Percentiles rank a stretch among this genome's conserved stretches.
These are phyloP conservation scores for Lachancea dasiensis DNA, from an alignment of 805 yeast genomes.

Conservation along the genomic window DNA sequence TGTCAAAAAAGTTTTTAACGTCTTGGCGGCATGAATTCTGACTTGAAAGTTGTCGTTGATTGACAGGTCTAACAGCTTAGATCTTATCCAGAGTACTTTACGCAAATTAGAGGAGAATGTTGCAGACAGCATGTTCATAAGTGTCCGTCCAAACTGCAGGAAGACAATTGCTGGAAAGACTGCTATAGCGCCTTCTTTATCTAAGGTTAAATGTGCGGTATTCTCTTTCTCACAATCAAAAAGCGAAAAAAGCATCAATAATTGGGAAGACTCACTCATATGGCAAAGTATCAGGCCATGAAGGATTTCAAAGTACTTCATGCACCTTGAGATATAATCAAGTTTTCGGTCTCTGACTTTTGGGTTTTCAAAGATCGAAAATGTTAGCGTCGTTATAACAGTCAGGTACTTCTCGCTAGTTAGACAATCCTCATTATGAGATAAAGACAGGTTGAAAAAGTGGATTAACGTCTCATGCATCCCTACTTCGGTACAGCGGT, in stretches of 20 bases:
- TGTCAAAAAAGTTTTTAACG: constrained; percentile 30
- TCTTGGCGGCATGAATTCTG: constrained; percentile 38
- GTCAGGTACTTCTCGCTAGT: constrained; percentile 23
- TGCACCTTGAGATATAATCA: constrained; percentile 20
- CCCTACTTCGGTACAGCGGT: constrained; percentile 29
- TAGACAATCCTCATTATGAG: constrained; percentile 25
- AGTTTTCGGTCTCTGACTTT: constrained; percentile 14
- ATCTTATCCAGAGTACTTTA: constrained; percentile 29
- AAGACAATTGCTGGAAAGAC: constrained; percentile 23
- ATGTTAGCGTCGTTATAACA: constrained; percentile 21
- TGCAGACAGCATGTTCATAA: constrained; percentile 25
- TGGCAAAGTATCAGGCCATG: constrained; percentile 20
- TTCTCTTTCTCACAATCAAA: constrained; percentile 9
- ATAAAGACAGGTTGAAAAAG: constrained; percentile 27
- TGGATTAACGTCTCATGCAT: constrained; percentile 36
- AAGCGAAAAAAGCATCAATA: constrained; percentile 25
- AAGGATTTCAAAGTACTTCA: constrained; percentile 22
- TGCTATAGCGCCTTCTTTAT: constrained; percentile 9
- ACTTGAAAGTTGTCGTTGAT: constrained; percentile 36
- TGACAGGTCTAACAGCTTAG: constrained; percentile 34
- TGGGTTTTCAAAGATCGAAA: constrained; percentile 26
- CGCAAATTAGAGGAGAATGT: constrained; percentile 26
- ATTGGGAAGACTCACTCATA: constrained; percentile 33
- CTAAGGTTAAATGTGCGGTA: constrained; percentile 4
- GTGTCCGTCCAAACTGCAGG: constrained; percentile 18